Conservation (phyloP, 805 yeast species). For the Torulaspora microellipsoides region DNA sequence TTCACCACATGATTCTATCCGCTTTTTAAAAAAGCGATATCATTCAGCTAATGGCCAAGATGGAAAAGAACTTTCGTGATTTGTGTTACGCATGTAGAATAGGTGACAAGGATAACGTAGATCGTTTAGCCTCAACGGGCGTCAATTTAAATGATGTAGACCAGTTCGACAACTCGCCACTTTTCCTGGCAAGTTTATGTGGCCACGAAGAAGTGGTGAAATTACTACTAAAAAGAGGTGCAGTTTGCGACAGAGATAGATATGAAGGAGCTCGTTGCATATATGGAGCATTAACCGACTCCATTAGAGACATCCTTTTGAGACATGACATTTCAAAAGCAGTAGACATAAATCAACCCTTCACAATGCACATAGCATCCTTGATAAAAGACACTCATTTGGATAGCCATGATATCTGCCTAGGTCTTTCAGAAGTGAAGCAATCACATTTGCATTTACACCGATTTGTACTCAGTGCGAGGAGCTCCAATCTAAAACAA, state of each 20-base stretch:
- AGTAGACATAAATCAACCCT: constrained; percentile 64
- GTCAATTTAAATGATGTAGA: constrained; percentile 49
- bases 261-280: constrained; percentile 74
- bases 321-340: constrained; percentile 64
- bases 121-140: constrained; percentile 50
- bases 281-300: constrained; percentile 71
- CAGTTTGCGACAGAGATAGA: constrained; percentile 76
- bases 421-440: constrained; percentile 16
- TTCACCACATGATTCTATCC: no score
- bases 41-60: neutral
- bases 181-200: constrained; percentile 67
- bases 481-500: constrained; percentile 34
- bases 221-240: constrained; percentile 59
- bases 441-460: constrained; percentile 31
- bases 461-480: constrained; percentile 39
- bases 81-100: constrained; percentile 62
- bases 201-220: constrained; percentile 67
- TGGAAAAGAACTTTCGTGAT: constrained; percentile 38
- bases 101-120: constrained; percentile 66
- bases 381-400: constrained; percentile 20
- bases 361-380: constrained; percentile 62
- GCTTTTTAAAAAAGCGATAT: no score
- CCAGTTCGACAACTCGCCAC: constrained; percentile 70
- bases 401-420: constrained; percentile 25
- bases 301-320: constrained; percentile 53